Conservation (phyloP, 345 rosid species). For the Durio zibethinus region DNA sequence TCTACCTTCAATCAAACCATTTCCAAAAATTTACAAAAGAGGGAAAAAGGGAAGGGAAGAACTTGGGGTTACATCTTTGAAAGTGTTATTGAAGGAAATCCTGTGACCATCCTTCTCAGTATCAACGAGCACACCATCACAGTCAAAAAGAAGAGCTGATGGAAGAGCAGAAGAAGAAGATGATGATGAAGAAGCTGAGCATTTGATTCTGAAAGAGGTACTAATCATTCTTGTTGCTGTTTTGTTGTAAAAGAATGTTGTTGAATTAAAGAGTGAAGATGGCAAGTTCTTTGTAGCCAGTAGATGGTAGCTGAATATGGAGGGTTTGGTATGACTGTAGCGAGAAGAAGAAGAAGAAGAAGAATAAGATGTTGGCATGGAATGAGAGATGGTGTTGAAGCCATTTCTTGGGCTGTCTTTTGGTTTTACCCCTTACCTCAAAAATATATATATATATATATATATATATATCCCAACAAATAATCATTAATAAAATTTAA, state of each 20-base stretch:
- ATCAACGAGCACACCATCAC: conserved; percentile 96
- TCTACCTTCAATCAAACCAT: background rate
- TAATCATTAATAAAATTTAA: too few relatives aligned
- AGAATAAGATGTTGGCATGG: conserved; percentile 28
- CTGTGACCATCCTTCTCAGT: conserved; percentile 95
- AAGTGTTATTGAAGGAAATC: conserved; percentile 93
- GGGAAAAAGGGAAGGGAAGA: background rate
- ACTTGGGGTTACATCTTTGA: conserved; percentile 49
- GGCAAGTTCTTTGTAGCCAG: conserved; percentile 18
- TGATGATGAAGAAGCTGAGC: conserved; percentile 46
- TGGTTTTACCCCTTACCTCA: background rate
- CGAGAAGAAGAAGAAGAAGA: background rate
- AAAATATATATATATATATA: too few relatives aligned
- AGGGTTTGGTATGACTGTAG: conserved; percentile 19
- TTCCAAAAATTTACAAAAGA: background rate
- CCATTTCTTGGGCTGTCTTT: conserved; percentile 21
- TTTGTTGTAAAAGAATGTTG: conserved; percentile 3
- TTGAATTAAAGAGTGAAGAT: conserved; percentile 24
- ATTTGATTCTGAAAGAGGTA: conserved; percentile 26
- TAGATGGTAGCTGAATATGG: conserved; percentile 20
- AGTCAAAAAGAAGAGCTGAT: conserved; percentile 79
- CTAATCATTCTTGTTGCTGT: conserved; percentile 13
- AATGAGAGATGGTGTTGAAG: conserved; percentile 35
- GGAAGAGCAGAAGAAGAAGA: conserved; percentile 53
- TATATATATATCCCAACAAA: too few relatives aligned